Conservation (phyloP, 495 filamentous ascomycete genomes). For the Chaetomidium leptoderma region DNA sequence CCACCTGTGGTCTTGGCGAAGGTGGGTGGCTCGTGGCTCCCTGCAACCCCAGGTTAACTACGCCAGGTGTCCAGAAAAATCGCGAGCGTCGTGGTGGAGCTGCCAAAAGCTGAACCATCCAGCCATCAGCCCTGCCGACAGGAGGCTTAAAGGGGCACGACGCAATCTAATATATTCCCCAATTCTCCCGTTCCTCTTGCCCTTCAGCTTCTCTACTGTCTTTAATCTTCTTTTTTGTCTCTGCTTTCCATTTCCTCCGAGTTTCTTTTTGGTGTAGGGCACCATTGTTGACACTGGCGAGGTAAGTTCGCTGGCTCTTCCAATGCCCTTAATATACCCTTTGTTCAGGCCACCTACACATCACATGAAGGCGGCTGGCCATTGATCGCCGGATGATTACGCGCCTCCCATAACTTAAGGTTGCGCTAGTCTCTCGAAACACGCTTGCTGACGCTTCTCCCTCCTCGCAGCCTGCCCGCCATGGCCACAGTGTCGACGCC, state of each 20-base stretch:
- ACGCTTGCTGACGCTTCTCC: neutral
- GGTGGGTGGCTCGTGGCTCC: neutral
- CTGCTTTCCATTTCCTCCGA: slow-evolving; percentile 10
- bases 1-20: neutral
- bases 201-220: slow-evolving; percentile 22
- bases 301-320: slow-evolving; percentile 10
- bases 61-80: slow-evolving; percentile 35
- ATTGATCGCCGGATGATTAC: no score
- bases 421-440: neutral
- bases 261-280: no score
- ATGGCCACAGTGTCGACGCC: slow-evolving; percentile 39
- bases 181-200: neutral
- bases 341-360: no score
- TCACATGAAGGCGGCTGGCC: no score
- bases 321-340: neutral
- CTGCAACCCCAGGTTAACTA: neutral
- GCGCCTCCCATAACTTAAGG: no score
- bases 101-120: slow-evolving; percentile 10
- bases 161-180: slow-evolving; percentile 16
- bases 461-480: slow-evolving; percentile 20
- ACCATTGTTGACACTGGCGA: slow-evolving; percentile 6
- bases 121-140: slow-evolving; percentile 18
- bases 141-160: slow-evolving; percentile 21
- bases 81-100: slow-evolving; percentile 13
- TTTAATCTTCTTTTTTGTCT: slow-evolving; percentile 18